Evolutionary conservation across 2,329 filamentous ascomycete species (phyloP), one percentile per base, ranked within the genome.

Genomic region (Raffaelea deltoideospora): DNA sequence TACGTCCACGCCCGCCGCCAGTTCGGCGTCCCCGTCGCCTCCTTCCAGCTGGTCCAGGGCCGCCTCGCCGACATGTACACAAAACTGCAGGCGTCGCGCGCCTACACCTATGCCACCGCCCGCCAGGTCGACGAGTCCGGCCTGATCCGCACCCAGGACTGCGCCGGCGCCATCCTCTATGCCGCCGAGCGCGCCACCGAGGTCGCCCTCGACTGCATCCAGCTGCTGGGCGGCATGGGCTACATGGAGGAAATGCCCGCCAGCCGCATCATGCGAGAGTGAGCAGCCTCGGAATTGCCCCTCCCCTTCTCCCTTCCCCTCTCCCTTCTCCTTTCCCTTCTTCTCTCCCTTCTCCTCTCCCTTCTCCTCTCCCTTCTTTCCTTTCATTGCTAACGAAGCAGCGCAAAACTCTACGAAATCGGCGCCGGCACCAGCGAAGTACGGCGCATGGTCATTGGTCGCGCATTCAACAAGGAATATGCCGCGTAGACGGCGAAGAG

Each of bases 31-130:
- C 88, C 88, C 2, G 83, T 96, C 44, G 88, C 83, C 1, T 79
- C 90, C 48, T 93, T 94, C 57, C 90, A 98, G 58, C 68, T 96
- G 43, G 70, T 96, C 18, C 90, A 96, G 59, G 88, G 83, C 39
- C 88, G 87, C 53, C 68, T 96, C 32, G 86, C 90, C 38, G 87
- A 96, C 56, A 95, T 98, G 87, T 92, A 96, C 61, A 95, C 86
- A 33, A 93, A 93, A 58, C 72, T 90, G 41, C 79, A 83, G 50
- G 86, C 82, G 10, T 77, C 79, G 14, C 67, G 76, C n/a, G 72
- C 86, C 3, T 95, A 94, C 58, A 96, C 88, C 0, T 93, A 93
- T 52, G 63, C 69, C 27, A 87, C 87, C 0, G 90, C 90, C 3
- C 69, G 71, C 33, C 68, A 71, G 2, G 79, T 95, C 17, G 88